Base-by-base conservation (phyloP, 225 moss, liverwort and hornwort species). In the Marchantia polymorpha region DNA sequence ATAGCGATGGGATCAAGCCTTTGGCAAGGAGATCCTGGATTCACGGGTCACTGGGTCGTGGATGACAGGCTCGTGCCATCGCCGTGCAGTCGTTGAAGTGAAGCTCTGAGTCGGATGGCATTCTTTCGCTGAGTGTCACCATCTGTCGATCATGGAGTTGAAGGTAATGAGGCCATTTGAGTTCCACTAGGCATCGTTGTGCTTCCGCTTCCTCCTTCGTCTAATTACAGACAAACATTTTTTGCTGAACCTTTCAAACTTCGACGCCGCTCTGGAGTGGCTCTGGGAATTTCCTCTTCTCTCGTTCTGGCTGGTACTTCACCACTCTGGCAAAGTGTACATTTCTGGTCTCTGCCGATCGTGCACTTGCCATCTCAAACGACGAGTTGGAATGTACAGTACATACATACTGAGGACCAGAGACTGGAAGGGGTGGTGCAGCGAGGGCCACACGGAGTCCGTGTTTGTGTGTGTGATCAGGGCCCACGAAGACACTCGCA, bases 1-100 rank as follows among this genome's bases (percentile, higher is more conserved):
- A 12, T 25, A 48, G 19, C 23, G 51, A 52, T 26, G 51, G 72
- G n/a, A 72, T 72, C 25, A 52, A 49, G 52, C 13, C 52, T 25
- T 51, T 20, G 72, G 72, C 51, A 22, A 47, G 52, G 72, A 12
- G 72, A 52, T 67, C 67, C 72, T 72, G 72, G 49, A 72, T 72
- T 52, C n/a, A 52, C 3, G 72, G 52, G 52, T 20, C 20, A 51
- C 5, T 72, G 25, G 25, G 72, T 72, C 51, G 29, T 17, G 48
- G 23, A 25, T 72, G 72, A 72, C n/a, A 52, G 51, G n/a, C 52
- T 72, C 19, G 5, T 52, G 52, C 52, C 13, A 52, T 52, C 72
- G 51, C 52, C 14, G 52, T 52, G 52, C 51, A n/a, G n/a, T n/a
- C 49, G 46, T n/a, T 70, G 46, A 22, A 17, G 7, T 31, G 70